Conservation (phyloP, 495 filamentous ascomycete species). For the Xylaria cubensis region DNA sequence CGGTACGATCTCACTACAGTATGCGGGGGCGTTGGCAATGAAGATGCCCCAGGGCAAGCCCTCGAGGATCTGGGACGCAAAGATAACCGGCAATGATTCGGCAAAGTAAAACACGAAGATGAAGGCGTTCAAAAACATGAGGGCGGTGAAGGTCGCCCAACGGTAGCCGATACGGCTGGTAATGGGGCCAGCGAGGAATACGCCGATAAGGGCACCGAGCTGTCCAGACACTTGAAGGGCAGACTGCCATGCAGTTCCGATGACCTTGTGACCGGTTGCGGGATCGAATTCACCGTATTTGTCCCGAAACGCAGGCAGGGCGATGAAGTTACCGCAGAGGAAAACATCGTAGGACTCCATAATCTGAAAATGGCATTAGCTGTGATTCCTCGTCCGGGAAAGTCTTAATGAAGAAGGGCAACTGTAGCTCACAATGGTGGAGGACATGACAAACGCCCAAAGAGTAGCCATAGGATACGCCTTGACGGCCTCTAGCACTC, state of each 20-base stretch:
- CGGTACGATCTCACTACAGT: constrained; percentile 54
- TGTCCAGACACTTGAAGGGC: constrained; percentile 53
- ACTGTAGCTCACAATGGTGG: constrained; percentile 55
- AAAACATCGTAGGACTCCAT: constrained; percentile 58
- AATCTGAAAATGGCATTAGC: constrained; percentile 42
- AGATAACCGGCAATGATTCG: constrained; percentile 48
- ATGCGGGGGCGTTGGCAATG: constrained; percentile 55
- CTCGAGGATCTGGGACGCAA: constrained; percentile 54
- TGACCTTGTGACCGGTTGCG: constrained; percentile 30
- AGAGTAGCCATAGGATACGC: constrained; percentile 55
- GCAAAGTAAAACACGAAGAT: constrained; percentile 58
- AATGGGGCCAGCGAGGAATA: constrained; percentile 53
- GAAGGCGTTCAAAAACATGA: constrained; percentile 53
- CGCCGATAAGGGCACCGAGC: constrained; percentile 52
- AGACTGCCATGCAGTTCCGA: constrained; percentile 53
- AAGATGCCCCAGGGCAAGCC: constrained; percentile 61
- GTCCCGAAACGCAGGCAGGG: constrained; percentile 44
- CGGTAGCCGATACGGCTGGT: constrained; percentile 57
- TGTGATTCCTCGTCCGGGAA: constrained; percentile 1
- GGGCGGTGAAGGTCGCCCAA: constrained; percentile 50
- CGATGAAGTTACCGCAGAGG: constrained; percentile 53
- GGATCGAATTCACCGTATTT: constrained; percentile 43
- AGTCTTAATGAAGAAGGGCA: not conserved
- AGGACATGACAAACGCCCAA: constrained; percentile 61
- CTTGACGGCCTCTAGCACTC: constrained; percentile 54